Base-by-base conservation (phyloP, 1,139 yeast genomes). In the Meyerozyma smithsonii region DNA sequence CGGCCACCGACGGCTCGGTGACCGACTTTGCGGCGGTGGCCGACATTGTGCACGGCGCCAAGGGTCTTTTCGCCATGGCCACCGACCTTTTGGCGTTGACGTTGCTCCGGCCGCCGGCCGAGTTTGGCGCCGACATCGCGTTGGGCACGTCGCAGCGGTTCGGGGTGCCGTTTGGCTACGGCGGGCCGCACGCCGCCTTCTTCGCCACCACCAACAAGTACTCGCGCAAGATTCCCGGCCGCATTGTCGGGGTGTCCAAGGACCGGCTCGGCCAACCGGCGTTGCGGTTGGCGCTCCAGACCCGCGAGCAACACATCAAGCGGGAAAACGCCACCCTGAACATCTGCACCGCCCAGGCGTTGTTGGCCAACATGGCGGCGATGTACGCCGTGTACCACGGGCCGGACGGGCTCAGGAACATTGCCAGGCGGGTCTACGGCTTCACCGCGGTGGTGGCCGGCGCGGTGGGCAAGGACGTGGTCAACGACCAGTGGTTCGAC, bases 181-280 rank as follows among this genome's bases (percentile, higher is more conserved):
- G 98, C 56, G 98, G 98, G 25, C 98, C 98, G 5, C 98, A 92
- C 61, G 98, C 98, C 39, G 98, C 96, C 0, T 92, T 88, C 68
- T 90, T 92, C 56, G 88, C 97, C 12, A 95, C 94, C 37, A 73
- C 80, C 19, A 76, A 80, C 46, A 75, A 79, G 46, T 76, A 85
- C 55, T 86, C 88, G 58, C 80, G 98, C 61, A 90, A 90, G 62
- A 88, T 92, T 61, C 98, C 98, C 4, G 98, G 98, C 35, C 79
- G 98, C 68, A 77, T 92, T 43, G 92, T 92, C 42, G 98, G 98
- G 56, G 81, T 87, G 40, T 81, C 95, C 37, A 88, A 87, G 61
- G 98, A 92, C 61, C 78, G 97, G 56, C 70, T 89, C 45, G 97
- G 97, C 28, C 81, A 86, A 50, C 79, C 78, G 23, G 98, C 97